A percentile compares a stretch with the other conserved stretches of the same genome.
phyloP scores from a whole-genome alignment of 2,329 filamentous ascomycete species.

The Fusarium sp. region DNA sequence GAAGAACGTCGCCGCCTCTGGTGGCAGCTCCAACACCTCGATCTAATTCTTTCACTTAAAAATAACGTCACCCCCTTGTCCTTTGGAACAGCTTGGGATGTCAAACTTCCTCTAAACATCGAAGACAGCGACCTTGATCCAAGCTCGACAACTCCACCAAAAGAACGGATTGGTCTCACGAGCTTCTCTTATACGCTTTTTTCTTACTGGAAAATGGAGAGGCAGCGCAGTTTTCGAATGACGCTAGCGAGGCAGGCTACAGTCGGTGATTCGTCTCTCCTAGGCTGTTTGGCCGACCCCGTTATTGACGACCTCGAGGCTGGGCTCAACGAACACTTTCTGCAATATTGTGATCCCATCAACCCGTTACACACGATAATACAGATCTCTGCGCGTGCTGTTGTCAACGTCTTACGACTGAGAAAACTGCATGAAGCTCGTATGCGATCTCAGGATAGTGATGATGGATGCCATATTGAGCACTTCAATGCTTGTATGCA shows the following conservation, averaged over 20 bases:
- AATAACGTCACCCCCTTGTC: constrained; percentile 10
- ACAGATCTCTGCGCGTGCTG: constrained; percentile 8
- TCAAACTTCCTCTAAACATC: constrained; percentile 19
- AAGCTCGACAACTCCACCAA: neutral
- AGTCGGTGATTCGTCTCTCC: neutral
- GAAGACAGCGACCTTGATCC: constrained; percentile 14
- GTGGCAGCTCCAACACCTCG: constrained; percentile 22
- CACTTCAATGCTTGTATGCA: constrained; percentile 23
- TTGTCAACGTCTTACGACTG: constrained; percentile 5
- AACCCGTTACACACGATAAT: neutral
- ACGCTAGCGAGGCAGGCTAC: neutral
- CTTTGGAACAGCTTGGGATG: constrained; percentile 2
- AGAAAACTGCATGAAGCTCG: constrained; percentile 5
- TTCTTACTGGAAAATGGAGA: neutral
- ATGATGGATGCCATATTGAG: constrained; percentile 7
- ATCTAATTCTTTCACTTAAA: neutral
- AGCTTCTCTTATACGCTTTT: neutral
- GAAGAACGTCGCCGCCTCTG: constrained; percentile 19
- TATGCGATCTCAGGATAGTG: neutral
- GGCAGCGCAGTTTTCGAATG: neutral
- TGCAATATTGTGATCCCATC: constrained; percentile 20
- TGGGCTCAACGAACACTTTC: constrained; percentile 6
- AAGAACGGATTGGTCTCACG: neutral
- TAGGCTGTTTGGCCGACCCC: neutral
- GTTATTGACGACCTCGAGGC: constrained; percentile 1